Percentiles rank a stretch among this genome's conserved stretches.
phyloP scores from a whole-genome alignment of 192 early-diverging fungal species.

The Geosiphon pyriformis region DNA sequence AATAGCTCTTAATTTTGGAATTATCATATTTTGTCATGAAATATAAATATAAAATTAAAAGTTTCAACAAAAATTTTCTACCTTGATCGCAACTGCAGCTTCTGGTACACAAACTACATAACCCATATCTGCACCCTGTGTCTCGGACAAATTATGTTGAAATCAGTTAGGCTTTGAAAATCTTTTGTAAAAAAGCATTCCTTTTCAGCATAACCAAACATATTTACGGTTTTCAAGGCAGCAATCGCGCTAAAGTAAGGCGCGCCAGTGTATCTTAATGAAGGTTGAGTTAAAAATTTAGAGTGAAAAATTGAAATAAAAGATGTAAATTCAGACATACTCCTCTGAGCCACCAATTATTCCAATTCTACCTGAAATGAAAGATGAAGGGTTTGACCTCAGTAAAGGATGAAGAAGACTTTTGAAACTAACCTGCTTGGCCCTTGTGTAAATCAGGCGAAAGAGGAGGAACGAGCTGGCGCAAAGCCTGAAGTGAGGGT shows the following conservation, averaged over 20 bases:
- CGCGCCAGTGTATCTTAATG: constrained; percentile 79
- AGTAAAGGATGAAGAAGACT: no score
- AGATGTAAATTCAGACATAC: constrained; percentile 37
- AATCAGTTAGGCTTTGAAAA: neutral
- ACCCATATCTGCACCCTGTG: constrained; percentile 76
- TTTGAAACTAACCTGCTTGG: constrained; percentile 58
- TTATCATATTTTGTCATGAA: no score
- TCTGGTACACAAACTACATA: constrained; percentile 81
- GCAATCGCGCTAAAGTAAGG: constrained; percentile 82
- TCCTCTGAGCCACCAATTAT: constrained; percentile 83
- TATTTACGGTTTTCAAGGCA: constrained; percentile 61
- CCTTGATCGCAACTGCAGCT: constrained; percentile 74
- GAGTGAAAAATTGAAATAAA: neutral
- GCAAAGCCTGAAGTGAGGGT: no score
- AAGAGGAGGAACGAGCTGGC: constrained; percentile 51
- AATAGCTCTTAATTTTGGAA: constrained; percentile 41
- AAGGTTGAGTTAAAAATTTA: neutral
- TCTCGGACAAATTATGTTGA: neutral
- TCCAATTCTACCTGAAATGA: constrained; percentile 56
- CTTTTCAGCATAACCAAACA: neutral
- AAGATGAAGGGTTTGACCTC: no score
- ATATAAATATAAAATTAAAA: constrained; percentile 1
- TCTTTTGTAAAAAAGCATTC: neutral
- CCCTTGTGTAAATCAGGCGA: constrained; percentile 65
- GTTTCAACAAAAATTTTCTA: constrained; percentile 8